Percentiles rank a stretch among this genome's conserved stretches.
These are phyloP conservation scores for Cryptococcus neoformans DNA, from an alignment of 1,284 basidiomycete species.

Conservation along the genomic window DNA sequence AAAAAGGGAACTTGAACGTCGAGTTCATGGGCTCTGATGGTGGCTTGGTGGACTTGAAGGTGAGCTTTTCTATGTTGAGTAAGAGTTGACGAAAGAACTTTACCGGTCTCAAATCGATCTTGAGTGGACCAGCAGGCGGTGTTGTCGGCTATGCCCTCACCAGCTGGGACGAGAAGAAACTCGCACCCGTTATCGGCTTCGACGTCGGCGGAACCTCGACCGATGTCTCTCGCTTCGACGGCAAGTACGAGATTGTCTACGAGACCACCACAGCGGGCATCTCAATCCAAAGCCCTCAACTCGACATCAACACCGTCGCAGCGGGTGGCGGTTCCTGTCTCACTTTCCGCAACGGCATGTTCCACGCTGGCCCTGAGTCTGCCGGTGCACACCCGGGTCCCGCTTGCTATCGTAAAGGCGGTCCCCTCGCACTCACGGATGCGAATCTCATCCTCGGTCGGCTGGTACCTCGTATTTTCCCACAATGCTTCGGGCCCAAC, in stretches of 20 bases:
- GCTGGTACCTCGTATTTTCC: conserved; percentile 43
- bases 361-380: conserved; percentile 36
- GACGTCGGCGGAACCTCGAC: conserved; percentile 52
- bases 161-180: conserved; percentile 32
- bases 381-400: conserved; percentile 38
- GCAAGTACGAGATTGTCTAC: conserved; percentile 37
- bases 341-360: conserved; percentile 45
- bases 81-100: conserved; percentile 24
- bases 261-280: conserved; percentile 75
- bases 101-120: conserved; percentile 35
- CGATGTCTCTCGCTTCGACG: conserved; percentile 57
- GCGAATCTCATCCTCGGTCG: conserved; percentile 50
- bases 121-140: conserved; percentile 54
- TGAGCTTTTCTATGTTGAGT: neutral
- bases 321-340: conserved; percentile 48
- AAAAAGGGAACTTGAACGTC: conserved; percentile 31
- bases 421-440: conserved; percentile 48
- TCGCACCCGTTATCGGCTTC: conserved; percentile 50
- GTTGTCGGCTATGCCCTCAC: conserved; percentile 53
- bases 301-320: conserved; percentile 45
- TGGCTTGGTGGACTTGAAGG: conserved; percentile 25
- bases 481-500: conserved; percentile 41
- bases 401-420: conserved; percentile 48
- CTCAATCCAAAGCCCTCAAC: conserved; percentile 29
- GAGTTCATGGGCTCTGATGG: conserved; percentile 53